Conservation (phyloP, 306 rosid species). For the Acacia confusa region DNA sequence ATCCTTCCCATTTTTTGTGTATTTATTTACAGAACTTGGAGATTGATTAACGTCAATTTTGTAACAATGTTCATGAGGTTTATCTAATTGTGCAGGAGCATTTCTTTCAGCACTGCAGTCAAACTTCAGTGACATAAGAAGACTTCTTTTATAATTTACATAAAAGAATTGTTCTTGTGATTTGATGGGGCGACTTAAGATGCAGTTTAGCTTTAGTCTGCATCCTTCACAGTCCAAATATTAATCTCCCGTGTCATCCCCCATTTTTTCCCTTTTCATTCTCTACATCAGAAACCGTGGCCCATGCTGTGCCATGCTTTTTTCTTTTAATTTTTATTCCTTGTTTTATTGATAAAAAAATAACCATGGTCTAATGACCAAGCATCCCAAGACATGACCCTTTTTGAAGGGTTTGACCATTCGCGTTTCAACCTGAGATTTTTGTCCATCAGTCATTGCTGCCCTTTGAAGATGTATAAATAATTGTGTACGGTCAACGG, state of each 20-base stretch:
- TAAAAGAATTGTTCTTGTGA: conserved; percentile 1
- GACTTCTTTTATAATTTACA: conserved; percentile 71
- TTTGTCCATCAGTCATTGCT: conserved; percentile 32
- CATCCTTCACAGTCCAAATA: conserved; percentile 25
- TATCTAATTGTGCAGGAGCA: conserved; percentile 60
- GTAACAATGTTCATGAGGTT: conserved; percentile 26
- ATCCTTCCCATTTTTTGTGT: background rate
- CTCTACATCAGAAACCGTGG: conserved; percentile 30
- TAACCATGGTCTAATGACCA: conserved; percentile 31
- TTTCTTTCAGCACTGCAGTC: conserved; percentile 75
- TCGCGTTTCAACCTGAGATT: conserved; percentile 37
- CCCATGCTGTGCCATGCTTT: conserved; percentile 30
- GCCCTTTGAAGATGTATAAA: conserved; percentile 25
- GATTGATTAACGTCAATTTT: background rate
- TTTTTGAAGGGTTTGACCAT: conserved; percentile 21
- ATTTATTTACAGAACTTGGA: background rate
- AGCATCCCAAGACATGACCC: conserved; percentile 26
- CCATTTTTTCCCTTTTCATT: conserved; percentile 33
- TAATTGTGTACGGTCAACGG: conserved; percentile 32
- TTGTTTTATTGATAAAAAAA: conserved; percentile 6
- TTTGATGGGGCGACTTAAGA: conserved; percentile 34
- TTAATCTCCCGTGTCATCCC: conserved; percentile 24
- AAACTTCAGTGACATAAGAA: conserved; percentile 79
- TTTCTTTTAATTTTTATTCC: background rate
- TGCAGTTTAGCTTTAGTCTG: conserved; percentile 30